Percentiles rank a stretch among this genome's conserved stretches.
Conservation (phyloP, 179 eudicot species). For the Vitellaria paradoxa region DNA sequence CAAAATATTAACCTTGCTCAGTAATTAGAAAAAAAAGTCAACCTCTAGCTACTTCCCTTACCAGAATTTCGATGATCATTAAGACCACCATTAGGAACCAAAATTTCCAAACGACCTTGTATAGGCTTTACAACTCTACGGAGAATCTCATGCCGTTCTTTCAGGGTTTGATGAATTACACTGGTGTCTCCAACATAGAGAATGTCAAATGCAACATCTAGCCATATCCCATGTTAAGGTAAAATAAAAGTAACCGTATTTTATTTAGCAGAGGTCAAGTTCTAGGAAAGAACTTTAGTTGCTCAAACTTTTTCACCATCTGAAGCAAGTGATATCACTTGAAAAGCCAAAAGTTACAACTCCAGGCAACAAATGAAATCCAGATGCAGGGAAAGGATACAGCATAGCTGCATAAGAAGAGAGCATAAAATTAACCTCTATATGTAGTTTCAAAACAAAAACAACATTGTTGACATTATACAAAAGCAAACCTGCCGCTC, state of each 20-base stretch:
- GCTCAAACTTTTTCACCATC: conserved; percentile 1
- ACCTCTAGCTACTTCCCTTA: conserved; percentile 16
- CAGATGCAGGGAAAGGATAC: conserved; percentile 44
- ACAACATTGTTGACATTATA: conserved; percentile 1
- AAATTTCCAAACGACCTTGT: conserved; percentile 70
- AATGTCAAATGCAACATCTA: conserved; percentile 90
- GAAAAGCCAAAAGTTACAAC: conserved; percentile 5
- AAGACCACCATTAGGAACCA: conserved; percentile 77
- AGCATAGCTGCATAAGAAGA: conserved; percentile 63
- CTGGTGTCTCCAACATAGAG: conserved; percentile 93
- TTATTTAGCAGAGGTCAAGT: neutral
- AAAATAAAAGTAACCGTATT: conserved; percentile 6
- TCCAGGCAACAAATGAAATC: neutral
- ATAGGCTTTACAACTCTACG: conserved; percentile 73
- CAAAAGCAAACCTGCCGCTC: conserved; percentile 54
- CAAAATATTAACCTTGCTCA: too few species aligned
- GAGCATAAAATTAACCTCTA: conserved; percentile 15
- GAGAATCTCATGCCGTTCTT: conserved; percentile 79
- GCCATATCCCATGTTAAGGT: conserved; percentile 37
- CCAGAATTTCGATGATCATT: conserved; percentile 53
- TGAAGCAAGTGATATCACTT: conserved; percentile 1
- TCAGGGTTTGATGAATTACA: conserved; percentile 88
- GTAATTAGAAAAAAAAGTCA: too few species aligned
- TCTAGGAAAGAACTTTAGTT: neutral
- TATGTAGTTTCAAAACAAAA: neutral